Percentiles rank a stretch among this genome's conserved stretches.
Evolutionary conservation across 1,284 basidiomycete species (phyloP).

Genomic region (Ceratobasidium sp.): DNA sequence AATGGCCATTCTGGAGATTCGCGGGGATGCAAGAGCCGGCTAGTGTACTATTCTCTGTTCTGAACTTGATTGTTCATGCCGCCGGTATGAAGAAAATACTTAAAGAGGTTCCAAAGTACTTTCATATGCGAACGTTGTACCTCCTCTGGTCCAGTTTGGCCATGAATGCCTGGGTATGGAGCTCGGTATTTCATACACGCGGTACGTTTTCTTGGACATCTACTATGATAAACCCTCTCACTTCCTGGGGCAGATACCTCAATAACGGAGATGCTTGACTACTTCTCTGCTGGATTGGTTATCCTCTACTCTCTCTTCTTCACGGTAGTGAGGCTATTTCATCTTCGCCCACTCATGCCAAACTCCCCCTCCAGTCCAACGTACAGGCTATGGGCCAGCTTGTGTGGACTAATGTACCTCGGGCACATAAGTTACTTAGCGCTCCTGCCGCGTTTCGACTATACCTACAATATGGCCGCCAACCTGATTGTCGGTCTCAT

Average conservation of each 20-base stretch:
- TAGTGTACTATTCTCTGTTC: conserved; percentile 84
- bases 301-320: conserved; percentile 78
- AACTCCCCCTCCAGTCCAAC: conserved; percentile 33
- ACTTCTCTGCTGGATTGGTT: conserved; percentile 88
- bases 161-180: conserved; percentile 94
- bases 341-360: conserved; percentile 62
- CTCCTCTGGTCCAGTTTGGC: conserved; percentile 71
- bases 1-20: conserved; percentile 93
- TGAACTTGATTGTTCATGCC: conserved; percentile 79
- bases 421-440: conserved; percentile 80
- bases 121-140: conserved; percentile 77
- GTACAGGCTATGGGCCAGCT: conserved; percentile 52
- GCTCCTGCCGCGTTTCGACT: conserved; percentile 83
- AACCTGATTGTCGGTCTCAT: conserved; percentile 74
- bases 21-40: conserved; percentile 92
- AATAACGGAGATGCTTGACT: conserved; percentile 88
- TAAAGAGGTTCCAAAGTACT: conserved; percentile 58
- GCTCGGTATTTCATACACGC: conserved; percentile 88
- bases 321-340: conserved; percentile 75
- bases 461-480: conserved; percentile 91
- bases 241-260: conserved; percentile 65
- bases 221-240: neutral
- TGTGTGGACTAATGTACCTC: conserved; percentile 62
- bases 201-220: conserved; percentile 56
- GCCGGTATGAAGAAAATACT: conserved; percentile 61